phyloP scores from a whole-genome alignment of 192 early-diverging fungal species.

The Backusella tuberculispora region DNA sequence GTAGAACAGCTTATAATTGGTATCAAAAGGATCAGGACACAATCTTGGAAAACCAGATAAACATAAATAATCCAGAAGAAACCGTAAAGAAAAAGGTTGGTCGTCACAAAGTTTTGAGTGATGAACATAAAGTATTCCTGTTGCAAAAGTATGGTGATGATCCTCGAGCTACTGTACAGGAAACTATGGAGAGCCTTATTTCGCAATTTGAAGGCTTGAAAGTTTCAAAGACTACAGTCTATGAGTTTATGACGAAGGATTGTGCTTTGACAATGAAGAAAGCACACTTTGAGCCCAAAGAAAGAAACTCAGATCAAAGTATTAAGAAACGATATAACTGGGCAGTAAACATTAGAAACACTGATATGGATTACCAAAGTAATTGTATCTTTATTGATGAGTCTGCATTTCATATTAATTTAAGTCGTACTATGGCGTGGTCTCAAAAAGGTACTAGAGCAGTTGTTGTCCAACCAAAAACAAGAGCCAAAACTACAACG shows the following conservation, averaged over 20 bases:
- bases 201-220: neutral
- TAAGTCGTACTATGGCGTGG: neutral
- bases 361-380: too few species aligned
- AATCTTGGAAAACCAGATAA: slow-evolving; percentile 2
- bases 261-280: slow-evolving; percentile 14
- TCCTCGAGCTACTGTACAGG: neutral
- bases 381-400: too few species aligned
- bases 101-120: neutral
- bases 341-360: neutral
- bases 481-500: neutral
- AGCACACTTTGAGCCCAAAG: slow-evolving; percentile 15
- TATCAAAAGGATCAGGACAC: neutral
- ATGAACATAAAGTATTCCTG: slow-evolving; percentile 11
- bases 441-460: too few species aligned
- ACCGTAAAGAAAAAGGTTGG: slow-evolving; percentile 1
- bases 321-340: slow-evolving; percentile 1
- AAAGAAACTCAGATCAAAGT: neutral
- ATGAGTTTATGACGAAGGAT: slow-evolving; percentile 4
- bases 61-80: neutral
- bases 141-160: slow-evolving; percentile 8
- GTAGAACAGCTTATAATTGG: neutral
- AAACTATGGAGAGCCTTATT: slow-evolving; percentile 17
- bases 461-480: too few species aligned
- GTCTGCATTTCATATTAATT: too few species aligned
- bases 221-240: neutral